Percentiles rank a stretch among this genome's conserved stretches.
These are phyloP conservation scores for Phialophora macrospora DNA, from an alignment of 2,329 filamentous ascomycete species.

Conservation along the genomic window DNA sequence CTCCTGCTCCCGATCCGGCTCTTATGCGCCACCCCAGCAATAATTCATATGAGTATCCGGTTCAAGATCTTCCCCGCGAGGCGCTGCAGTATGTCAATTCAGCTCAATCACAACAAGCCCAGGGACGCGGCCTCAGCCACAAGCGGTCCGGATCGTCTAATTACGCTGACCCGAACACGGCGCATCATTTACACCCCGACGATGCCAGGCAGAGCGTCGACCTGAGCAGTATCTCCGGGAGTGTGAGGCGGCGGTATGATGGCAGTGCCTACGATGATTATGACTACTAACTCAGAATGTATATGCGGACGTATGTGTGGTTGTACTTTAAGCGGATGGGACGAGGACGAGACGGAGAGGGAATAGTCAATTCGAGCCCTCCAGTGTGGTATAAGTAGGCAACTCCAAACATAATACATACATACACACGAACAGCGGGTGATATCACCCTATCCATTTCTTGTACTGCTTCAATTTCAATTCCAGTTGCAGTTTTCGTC, in stretches of 20 bases:
- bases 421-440: too few relatives aligned
- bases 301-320: not conserved
- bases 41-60: conserved; percentile 24
- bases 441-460: too few relatives aligned
- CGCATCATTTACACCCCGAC: conserved; percentile 38
- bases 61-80: conserved; percentile 26
- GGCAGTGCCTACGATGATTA: conserved; percentile 40
- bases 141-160: conserved; percentile 17
- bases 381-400: too few relatives aligned
- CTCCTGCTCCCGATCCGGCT: not conserved
- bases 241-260: conserved; percentile 42
- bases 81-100: conserved; percentile 21
- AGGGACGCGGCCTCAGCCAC: not conserved
- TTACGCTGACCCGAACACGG: conserved; percentile 21
- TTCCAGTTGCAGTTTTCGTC: too few relatives aligned
- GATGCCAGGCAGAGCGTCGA: conserved; percentile 35
- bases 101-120: not conserved
- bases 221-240: conserved; percentile 38
- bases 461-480: too few relatives aligned
- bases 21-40: conserved; percentile 22
- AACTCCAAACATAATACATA: too few relatives aligned
- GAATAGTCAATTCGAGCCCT: not conserved
- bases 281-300: conserved; percentile 26
- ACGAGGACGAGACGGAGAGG: not conserved
- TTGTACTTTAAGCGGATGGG: not conserved